A percentile compares a stretch with the other conserved stretches of the same genome.
Conservation (phyloP, 805 yeast species). For the Clavispora santaluciae region DNA sequence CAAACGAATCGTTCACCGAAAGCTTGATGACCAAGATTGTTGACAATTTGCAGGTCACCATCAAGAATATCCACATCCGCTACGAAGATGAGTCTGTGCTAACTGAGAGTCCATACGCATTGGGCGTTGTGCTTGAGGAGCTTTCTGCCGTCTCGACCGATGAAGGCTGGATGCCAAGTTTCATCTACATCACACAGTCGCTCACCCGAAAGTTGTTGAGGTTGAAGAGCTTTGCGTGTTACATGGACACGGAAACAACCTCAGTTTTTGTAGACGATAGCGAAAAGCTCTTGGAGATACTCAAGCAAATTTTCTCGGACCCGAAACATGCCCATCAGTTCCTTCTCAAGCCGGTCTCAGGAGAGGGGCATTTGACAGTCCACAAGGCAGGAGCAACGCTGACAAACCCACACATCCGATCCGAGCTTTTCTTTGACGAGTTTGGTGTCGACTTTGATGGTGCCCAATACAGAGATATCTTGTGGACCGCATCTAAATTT, state of each 20-base stretch:
- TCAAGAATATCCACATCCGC: conserved; percentile 85
- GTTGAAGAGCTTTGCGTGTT: conserved; percentile 67
- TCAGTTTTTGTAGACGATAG: conserved; percentile 46
- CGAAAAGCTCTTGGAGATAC: conserved; percentile 44
- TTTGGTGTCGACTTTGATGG: conserved; percentile 84
- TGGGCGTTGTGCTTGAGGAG: conserved; percentile 81
- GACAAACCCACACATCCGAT: conserved; percentile 59
- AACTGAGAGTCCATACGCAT: conserved; percentile 69
- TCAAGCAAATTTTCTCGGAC: conserved; percentile 41
- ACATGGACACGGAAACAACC: conserved; percentile 71
- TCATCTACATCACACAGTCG: conserved; percentile 64
- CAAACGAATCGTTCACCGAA: conserved; percentile 78
- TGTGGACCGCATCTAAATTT: conserved; percentile 77
- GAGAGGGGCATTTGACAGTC: conserved; percentile 75
- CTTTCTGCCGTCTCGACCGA: conserved; percentile 90
- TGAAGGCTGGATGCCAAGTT: conserved; percentile 77
- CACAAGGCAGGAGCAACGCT: conserved; percentile 76
- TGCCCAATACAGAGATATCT: conserved; percentile 74
- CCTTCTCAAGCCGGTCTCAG: conserved; percentile 82
- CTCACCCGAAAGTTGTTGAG: conserved; percentile 74
- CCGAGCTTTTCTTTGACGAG: conserved; percentile 79
- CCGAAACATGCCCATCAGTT: conserved; percentile 38
- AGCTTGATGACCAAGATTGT: conserved; percentile 82
- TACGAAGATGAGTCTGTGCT: conserved; percentile 78
- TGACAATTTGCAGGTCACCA: conserved; percentile 87